Percentiles rank a stretch among this genome's conserved stretches.
Conservation (phyloP, 2,329 filamentous ascomycete genomes). For the Pezicula neosporulosa region DNA sequence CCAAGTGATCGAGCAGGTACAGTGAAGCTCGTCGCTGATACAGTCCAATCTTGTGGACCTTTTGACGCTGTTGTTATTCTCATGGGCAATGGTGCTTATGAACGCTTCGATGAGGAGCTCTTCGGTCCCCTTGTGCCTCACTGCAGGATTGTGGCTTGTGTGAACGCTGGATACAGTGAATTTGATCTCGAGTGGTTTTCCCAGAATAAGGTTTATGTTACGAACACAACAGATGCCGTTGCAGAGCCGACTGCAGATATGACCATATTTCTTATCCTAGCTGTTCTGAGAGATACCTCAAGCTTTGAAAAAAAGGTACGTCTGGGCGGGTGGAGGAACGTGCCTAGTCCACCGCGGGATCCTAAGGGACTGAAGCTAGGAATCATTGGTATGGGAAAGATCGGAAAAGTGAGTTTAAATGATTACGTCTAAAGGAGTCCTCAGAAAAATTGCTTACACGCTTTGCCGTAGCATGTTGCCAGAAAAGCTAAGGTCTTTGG, state of each 20-base stretch:
- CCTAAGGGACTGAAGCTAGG: conserved; percentile 44
- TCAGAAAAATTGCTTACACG: no score
- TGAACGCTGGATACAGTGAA: conserved; percentile 44
- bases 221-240: conserved; percentile 49
- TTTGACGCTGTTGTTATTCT: conserved; percentile 45
- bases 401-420: conserved; percentile 43
- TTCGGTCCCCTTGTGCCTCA: conserved; percentile 35
- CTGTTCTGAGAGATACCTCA: conserved; percentile 41
- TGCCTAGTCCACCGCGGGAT: conserved; percentile 34
- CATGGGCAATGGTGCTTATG: conserved; percentile 45
- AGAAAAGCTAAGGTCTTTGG: conserved; percentile 69
- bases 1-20: no score
- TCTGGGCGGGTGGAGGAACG: conserved; percentile 34
- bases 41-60: conserved; percentile 33
- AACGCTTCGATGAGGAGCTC: conserved; percentile 44
- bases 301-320: conserved; percentile 33
- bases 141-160: conserved; percentile 43
- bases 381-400: conserved; percentile 80
- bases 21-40: no score
- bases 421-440: background rate
- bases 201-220: conserved; percentile 43
- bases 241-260: conserved; percentile 50
- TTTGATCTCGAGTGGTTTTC: conserved; percentile 42
- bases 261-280: conserved; percentile 43
- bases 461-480: conserved; percentile 55